phyloP scores from a whole-genome alignment of 1,284 basidiomycete species.

The Testicularia cyperi region DNA sequence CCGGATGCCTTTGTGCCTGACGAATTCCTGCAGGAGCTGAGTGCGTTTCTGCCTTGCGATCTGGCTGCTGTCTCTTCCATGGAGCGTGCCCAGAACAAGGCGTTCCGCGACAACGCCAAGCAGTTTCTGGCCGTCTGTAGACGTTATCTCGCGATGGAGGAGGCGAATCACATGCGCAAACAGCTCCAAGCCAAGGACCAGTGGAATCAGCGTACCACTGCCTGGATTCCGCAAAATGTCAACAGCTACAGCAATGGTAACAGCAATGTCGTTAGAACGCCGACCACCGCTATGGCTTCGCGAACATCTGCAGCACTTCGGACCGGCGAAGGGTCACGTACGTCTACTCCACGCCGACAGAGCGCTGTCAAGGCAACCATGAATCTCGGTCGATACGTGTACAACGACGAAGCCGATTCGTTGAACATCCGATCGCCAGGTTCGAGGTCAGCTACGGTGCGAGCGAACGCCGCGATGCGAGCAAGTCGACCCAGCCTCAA shows the following conservation, averaged over 20 bases:
- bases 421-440: too few species aligned
- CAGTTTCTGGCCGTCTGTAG: slow-evolving; percentile 24
- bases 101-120: slow-evolving; percentile 9
- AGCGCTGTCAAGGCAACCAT: slow-evolving; percentile 10
- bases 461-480: too few species aligned
- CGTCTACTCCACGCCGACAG: too few species aligned
- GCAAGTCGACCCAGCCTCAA: too few species aligned
- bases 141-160: not conserved
- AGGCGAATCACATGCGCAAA: not conserved
- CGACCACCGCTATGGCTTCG: not conserved
- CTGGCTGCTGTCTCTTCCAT: not conserved
- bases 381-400: slow-evolving; percentile 11
- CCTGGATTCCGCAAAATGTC: too few species aligned
- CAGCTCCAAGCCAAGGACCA: not conserved
- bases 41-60: slow-evolving; percentile 7
- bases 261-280: too few species aligned
- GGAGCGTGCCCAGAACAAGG: not conserved
- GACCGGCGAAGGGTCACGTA: too few species aligned
- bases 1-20: slow-evolving; percentile 13
- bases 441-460: too few species aligned
- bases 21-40: slow-evolving; percentile 17
- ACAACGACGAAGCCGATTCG: slow-evolving; percentile 3
- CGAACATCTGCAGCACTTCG: too few species aligned
- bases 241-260: too few species aligned
- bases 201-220: too few species aligned